Evolutionary conservation across 2,329 filamentous ascomycete species (phyloP).

Genomic region (Aspergillus sp.): DNA sequence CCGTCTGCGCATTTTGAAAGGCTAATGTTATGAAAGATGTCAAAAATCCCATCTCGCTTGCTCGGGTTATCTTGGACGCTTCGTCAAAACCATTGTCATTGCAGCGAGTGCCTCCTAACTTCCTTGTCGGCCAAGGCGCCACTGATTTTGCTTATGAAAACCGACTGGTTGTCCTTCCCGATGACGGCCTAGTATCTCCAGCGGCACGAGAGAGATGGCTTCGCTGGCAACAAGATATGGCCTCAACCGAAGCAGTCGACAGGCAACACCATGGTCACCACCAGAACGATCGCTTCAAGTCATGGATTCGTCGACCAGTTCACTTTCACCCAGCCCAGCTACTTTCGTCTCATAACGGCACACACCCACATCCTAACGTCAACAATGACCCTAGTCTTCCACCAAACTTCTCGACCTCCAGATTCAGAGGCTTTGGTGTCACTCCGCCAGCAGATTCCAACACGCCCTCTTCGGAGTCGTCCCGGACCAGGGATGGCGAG

Average conservation of each 20-base stretch:
- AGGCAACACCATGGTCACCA: constrained; percentile 25
- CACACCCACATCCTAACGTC: constrained; percentile 3
- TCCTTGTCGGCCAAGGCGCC: constrained; percentile 83
- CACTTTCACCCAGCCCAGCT: constrained; percentile 23
- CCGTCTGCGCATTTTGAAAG: neutral
- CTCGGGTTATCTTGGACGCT: constrained; percentile 76
- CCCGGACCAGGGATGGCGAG: constrained; percentile 2
- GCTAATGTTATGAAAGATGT: constrained; percentile 47
- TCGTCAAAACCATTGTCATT: constrained; percentile 77
- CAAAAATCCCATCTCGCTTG: constrained; percentile 87
- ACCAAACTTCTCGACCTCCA: neutral
- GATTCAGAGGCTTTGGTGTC: neutral
- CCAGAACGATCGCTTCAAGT: constrained; percentile 17
- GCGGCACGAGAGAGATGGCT: constrained; percentile 75
- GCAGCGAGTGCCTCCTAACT: constrained; percentile 85
- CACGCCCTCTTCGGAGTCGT: neutral
- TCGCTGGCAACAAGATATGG: constrained; percentile 73
- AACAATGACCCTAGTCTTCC: neutral
- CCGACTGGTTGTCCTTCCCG: constrained; percentile 69
- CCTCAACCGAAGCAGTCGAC: constrained; percentile 56
- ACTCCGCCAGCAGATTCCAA: neutral
- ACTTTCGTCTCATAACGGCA: constrained; percentile 18
- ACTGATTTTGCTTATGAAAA: constrained; percentile 80
- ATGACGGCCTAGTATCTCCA: constrained; percentile 76
- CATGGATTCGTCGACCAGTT: constrained; percentile 24